Evolutionary conservation across 139 green algal species (phyloP).

Genomic region (Penium margaritaceum): DNA sequence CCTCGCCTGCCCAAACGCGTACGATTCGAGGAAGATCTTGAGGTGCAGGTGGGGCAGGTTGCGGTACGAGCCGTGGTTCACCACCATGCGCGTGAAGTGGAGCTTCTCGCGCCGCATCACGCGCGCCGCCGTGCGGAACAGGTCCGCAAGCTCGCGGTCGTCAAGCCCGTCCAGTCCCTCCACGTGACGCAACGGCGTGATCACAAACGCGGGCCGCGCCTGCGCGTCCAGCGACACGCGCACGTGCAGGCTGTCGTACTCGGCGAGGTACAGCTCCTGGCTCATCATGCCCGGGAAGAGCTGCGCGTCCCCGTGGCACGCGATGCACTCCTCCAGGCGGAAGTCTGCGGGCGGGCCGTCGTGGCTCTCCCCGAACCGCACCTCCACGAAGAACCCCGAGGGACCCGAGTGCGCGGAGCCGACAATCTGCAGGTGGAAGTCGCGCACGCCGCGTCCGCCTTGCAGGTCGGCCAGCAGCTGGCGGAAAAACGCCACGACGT

Average conservation of each 20-base stretch:
- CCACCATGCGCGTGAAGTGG: constrained; percentile 8
- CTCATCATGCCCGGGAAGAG: constrained; percentile 12
- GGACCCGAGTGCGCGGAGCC: background rate
- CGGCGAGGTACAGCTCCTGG: background rate
- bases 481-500: background rate
- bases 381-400: background rate
- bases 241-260: constrained; percentile 11
- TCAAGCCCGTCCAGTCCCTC: background rate
- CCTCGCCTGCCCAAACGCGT: background rate
- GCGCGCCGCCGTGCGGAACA: background rate
- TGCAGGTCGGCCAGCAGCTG: constrained; percentile 3
- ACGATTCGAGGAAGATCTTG: constrained; percentile 3
- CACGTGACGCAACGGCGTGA: constrained; percentile 13
- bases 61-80: constrained; percentile 22
- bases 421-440: background rate
- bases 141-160: background rate
- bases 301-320: background rate
- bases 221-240: constrained; percentile 22
- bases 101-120: constrained; percentile 8
- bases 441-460: background rate
- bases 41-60: constrained; percentile 24
- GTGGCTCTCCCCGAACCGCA: background rate
- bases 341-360: background rate
- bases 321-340: background rate
- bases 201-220: constrained; percentile 5